A percentile compares a stretch with the other conserved stretches of the same genome.
Evolutionary conservation across 441 rosid species (phyloP).

Genomic region (Bruguiera hainesii): DNA sequence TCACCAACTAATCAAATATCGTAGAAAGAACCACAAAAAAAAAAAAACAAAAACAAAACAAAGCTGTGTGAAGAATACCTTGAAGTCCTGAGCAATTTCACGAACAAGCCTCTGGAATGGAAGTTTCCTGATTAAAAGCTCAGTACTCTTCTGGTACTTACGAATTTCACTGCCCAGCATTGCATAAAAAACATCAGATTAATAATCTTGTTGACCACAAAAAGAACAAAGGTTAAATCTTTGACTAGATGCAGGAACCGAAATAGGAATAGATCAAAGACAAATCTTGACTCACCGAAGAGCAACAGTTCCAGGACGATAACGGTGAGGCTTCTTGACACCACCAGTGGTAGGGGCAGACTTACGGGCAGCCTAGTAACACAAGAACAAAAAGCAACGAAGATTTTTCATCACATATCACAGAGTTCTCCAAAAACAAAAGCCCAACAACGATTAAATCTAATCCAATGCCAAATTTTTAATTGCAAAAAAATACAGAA

Average conservation of each 20-base stretch:
- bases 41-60: background rate
- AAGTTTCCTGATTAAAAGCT: constrained; percentile 50
- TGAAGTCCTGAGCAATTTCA: constrained; percentile 56
- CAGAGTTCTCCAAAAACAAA: no score
- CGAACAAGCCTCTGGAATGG: constrained; percentile 61
- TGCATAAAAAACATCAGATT: no score
- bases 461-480: no score
- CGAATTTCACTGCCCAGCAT: constrained; percentile 36
- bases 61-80: constrained; percentile 19
- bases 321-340: constrained; percentile 62
- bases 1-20: background rate
- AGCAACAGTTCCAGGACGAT: constrained; percentile 54
- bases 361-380: constrained; percentile 46
- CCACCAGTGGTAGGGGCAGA: constrained; percentile 61
- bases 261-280: background rate
- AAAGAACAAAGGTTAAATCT: background rate
- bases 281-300: constrained; percentile 31
- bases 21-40: background rate
- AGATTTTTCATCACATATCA: background rate
- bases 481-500: no score
- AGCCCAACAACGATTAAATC: no score
- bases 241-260: background rate
- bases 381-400: background rate
- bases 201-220: no score
- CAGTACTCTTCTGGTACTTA: constrained; percentile 53